phyloP scores from a whole-genome alignment of 208 protist species.

The Lotmaria passim region DNA sequence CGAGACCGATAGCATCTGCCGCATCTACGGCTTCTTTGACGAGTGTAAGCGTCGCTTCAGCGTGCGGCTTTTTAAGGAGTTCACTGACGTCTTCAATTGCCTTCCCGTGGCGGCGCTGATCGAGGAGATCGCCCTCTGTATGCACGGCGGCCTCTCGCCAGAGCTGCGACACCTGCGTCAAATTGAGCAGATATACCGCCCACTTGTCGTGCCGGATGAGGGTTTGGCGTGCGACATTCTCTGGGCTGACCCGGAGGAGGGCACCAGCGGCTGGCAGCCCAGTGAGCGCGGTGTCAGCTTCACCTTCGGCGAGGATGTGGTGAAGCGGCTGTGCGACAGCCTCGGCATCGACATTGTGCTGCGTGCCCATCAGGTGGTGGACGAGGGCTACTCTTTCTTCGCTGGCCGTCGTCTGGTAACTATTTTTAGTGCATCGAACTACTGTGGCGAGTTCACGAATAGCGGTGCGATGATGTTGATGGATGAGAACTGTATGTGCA shows the following conservation, averaged over 20 bases:
- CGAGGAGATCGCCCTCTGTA: conserved; percentile 93
- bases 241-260: conserved; percentile 98
- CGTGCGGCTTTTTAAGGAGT: conserved; percentile 58
- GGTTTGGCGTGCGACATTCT: conserved; percentile 97
- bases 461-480: conserved; percentile 98
- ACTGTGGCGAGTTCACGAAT: conserved; percentile 99
- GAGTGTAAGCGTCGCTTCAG: conserved; percentile 94
- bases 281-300: conserved; percentile 98
- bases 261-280: conserved; percentile 71
- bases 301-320: conserved; percentile 97
- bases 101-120: conserved; percentile 95
- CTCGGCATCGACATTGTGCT: conserved; percentile 98
- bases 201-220: conserved; percentile 50
- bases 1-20: conserved; percentile 98
- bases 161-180: conserved; percentile 98
- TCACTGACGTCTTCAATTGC: conserved; percentile 74
- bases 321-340: conserved; percentile 93
- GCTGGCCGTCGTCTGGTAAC: conserved; percentile 98
- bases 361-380: conserved; percentile 98
- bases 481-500: conserved; percentile 96
- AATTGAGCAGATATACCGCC: conserved; percentile 86
- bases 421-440: conserved; percentile 99
- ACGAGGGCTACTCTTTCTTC: conserved; percentile 99
- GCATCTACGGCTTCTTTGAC: conserved; percentile 99
- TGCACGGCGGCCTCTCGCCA: conserved; percentile 97